Evolutionary conservation across 805 yeast species (phyloP).

Genomic region (Yarrowia sp.): DNA sequence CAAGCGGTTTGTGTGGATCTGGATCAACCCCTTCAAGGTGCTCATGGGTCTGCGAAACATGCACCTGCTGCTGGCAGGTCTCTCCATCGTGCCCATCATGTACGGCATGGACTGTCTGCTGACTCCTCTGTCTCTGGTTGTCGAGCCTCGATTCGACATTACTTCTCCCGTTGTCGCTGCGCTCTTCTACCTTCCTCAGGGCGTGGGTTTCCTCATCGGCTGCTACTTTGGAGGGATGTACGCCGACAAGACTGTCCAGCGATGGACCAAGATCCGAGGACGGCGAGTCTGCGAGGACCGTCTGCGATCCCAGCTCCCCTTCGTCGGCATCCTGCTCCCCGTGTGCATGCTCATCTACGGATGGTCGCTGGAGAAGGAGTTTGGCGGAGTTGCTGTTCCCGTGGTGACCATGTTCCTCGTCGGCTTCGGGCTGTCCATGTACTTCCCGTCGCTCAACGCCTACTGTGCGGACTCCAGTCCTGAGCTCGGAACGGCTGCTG

Average conservation of each 20-base stretch:
- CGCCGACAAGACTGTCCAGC: slow-evolving; percentile 50
- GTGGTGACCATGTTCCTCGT: slow-evolving; percentile 48
- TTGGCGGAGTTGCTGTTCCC: slow-evolving; percentile 58
- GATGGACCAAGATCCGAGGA: slow-evolving; percentile 44
- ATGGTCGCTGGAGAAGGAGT: slow-evolving; percentile 49
- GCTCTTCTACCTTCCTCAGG: slow-evolving; percentile 57
- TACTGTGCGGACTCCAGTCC: slow-evolving; percentile 62
- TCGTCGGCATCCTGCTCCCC: slow-evolving; percentile 49
- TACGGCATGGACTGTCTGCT: slow-evolving; percentile 53
- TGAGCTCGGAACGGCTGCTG: slow-evolving; percentile 50
- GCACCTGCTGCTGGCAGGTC: slow-evolving; percentile 33
- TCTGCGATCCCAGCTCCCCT: slow-evolving; percentile 43
- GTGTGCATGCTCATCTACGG: slow-evolving; percentile 50
- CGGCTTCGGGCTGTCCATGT: slow-evolving; percentile 52
- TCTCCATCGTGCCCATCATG: slow-evolving; percentile 44
- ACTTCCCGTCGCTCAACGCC: slow-evolving; percentile 54
- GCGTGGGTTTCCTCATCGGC: slow-evolving; percentile 52
- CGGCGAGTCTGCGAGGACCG: slow-evolving; percentile 54
- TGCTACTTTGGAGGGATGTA: slow-evolving; percentile 52
- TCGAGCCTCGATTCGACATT: slow-evolving; percentile 54
- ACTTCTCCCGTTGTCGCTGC: slow-evolving; percentile 51
- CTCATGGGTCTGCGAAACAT: slow-evolving; percentile 45
- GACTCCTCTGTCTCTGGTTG: slow-evolving; percentile 56
- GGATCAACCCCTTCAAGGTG: slow-evolving; percentile 50
- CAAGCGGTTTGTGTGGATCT: slow-evolving; percentile 44